A percentile compares a stretch with the other conserved stretches of the same genome.
These are phyloP conservation scores for Aphanocladium album DNA, from an alignment of 2,329 filamentous ascomycete species.

Conservation along the genomic window DNA sequence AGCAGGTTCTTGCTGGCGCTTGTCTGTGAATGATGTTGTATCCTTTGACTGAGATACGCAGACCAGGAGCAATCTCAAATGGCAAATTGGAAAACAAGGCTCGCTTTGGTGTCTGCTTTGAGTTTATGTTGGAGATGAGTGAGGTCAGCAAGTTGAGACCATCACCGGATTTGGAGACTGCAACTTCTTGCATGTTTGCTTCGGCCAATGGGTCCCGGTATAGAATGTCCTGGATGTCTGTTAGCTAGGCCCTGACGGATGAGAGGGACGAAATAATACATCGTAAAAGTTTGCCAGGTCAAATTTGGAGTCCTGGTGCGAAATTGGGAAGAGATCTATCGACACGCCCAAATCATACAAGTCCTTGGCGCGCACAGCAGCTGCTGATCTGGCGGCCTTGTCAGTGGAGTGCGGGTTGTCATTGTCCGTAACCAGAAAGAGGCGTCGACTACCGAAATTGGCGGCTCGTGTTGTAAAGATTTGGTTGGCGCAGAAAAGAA, in stretches of 20 bases:
- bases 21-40: conserved; percentile 87
- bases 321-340: conserved; percentile 92
- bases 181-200: conserved; percentile 48
- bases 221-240: conserved; percentile 67
- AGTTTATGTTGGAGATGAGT: conserved; percentile 82
- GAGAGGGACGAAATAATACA: conserved; percentile 41
- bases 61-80: conserved; percentile 77
- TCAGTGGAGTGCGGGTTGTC: conserved; percentile 75
- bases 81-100: conserved; percentile 82
- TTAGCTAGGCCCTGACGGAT: background rate
- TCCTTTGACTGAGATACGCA: conserved; percentile 87
- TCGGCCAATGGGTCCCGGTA: conserved; percentile 74
- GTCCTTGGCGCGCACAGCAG: conserved; percentile 86
- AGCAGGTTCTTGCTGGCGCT: conserved; percentile 73
- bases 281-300: conserved; percentile 87
- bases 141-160: conserved; percentile 75
- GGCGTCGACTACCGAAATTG: conserved; percentile 83
- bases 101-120: conserved; percentile 79
- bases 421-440: conserved; percentile 96
- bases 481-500: conserved; percentile 93
- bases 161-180: conserved; percentile 63
- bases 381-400: conserved; percentile 67
- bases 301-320: conserved; percentile 64
- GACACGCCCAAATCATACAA: conserved; percentile 87
- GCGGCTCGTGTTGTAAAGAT: conserved; percentile 93